These are phyloP conservation scores for Globisporangium parvum DNA, from an alignment of 352 stramenopile genomes.

Conservation along the genomic window DNA sequence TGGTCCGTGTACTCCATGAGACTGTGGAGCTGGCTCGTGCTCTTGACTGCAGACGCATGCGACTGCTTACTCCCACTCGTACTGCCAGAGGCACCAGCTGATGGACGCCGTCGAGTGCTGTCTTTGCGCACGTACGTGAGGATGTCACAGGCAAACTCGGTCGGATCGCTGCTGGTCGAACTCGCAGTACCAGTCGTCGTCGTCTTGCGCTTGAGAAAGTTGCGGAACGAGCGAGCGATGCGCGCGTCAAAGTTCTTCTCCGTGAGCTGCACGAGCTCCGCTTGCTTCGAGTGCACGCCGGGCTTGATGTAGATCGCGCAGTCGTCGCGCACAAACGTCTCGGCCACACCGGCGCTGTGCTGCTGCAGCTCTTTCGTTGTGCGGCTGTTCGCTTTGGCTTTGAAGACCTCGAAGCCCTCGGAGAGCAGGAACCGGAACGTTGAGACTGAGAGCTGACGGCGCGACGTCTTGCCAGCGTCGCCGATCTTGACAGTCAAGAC, in stretches of 20 bases:
- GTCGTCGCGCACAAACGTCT: constrained; percentile 45
- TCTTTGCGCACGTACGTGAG: constrained; percentile 74
- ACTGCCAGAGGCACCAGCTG: not conserved
- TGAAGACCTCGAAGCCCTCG: constrained; percentile 71
- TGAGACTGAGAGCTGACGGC: constrained; percentile 54
- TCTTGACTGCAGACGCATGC: not conserved
- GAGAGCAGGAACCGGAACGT: constrained; percentile 63
- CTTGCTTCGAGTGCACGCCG: constrained; percentile 71
- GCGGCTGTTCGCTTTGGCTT: constrained; percentile 54
- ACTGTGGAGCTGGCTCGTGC: constrained; percentile 4
- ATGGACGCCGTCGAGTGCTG: not conserved
- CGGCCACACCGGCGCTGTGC: constrained; percentile 25
- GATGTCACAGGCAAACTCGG: constrained; percentile 13
- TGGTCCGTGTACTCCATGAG: constrained; percentile 8
- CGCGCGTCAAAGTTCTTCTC: constrained; percentile 62
- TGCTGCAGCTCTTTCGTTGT: constrained; percentile 45
- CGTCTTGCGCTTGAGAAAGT: constrained; percentile 72
- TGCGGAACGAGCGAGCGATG: constrained; percentile 65
- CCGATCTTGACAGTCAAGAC: constrained; percentile 74
- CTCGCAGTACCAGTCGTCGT: constrained; percentile 33
- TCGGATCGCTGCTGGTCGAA: constrained; percentile 24
- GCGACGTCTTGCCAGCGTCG: constrained; percentile 57
- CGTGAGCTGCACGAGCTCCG: constrained; percentile 66
- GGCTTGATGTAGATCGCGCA: constrained; percentile 70
- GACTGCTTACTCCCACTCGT: not conserved